These are phyloP conservation scores for Pythium oligandrum DNA, from an alignment of 352 stramenopile species.

Conservation along the genomic window DNA sequence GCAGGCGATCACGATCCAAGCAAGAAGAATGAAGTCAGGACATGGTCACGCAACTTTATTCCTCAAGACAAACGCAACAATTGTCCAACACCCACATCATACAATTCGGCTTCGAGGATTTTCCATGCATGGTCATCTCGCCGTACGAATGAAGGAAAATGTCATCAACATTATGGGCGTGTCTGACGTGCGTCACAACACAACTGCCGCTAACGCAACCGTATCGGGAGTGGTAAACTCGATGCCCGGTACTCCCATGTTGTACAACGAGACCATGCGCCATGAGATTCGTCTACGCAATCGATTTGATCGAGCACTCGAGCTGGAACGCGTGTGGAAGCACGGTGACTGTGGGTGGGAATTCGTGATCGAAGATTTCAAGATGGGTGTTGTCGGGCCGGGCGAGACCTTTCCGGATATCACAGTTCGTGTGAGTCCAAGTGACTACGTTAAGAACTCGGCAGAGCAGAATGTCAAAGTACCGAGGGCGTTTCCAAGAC, in stretches of 20 bases:
- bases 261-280: not conserved
- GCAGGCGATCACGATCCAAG: conserved; percentile 26
- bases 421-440: too few species aligned
- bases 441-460: too few species aligned
- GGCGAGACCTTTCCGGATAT: too few species aligned
- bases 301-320: conserved; percentile 32
- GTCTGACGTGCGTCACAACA: too few species aligned
- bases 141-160: conserved; percentile 4
- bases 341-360: conserved; percentile 7
- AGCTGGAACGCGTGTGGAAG: conserved; percentile 42
- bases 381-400: not conserved
- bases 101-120: conserved; percentile 7
- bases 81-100: not conserved
- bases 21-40: conserved; percentile 2
- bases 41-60: conserved; percentile 21
- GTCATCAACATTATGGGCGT: not conserved
- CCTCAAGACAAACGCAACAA: conserved; percentile 35
- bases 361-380: conserved; percentile 29
- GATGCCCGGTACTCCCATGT: not conserved
- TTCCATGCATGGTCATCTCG: conserved; percentile 9
- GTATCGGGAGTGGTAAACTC: not conserved
- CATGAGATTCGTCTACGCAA: conserved; percentile 18
- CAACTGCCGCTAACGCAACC: too few species aligned
- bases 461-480: too few species aligned
- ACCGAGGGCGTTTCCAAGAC: not conserved